These are phyloP conservation scores for Phylloboletellus chloephorus DNA, from an alignment of 1,284 basidiomycete species.

Conservation along the genomic window DNA sequence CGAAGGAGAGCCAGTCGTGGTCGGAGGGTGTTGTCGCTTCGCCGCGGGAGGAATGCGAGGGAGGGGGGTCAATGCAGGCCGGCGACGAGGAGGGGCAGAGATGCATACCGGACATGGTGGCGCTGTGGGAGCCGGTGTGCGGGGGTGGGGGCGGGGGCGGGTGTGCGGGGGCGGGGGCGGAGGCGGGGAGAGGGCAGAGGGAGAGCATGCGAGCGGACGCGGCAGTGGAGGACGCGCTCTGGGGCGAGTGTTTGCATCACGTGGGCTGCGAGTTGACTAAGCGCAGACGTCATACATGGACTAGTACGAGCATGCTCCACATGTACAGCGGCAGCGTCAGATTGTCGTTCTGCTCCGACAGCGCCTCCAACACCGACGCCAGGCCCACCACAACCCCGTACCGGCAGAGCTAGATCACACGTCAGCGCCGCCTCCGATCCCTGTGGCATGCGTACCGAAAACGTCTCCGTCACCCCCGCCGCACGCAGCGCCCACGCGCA, in stretches of 20 bases:
- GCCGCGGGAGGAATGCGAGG: conserved; percentile 21
- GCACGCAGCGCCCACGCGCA: conserved; percentile 70
- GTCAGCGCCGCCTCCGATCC: conserved; percentile 13
- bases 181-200: conserved; percentile 5
- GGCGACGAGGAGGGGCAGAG: neutral
- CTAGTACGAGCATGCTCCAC: conserved; percentile 72
- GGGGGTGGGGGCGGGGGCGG: too few species aligned
- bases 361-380: conserved; percentile 75
- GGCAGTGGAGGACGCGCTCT: conserved; percentile 1
- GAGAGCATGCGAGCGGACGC: neutral
- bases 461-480: conserved; percentile 62
- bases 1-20: conserved; percentile 74
- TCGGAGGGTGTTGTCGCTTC: conserved; percentile 33
- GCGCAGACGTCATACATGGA: conserved; percentile 18
- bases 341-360: conserved; percentile 93
- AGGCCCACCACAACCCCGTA: conserved; percentile 57
- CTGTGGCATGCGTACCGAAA: conserved; percentile 56
- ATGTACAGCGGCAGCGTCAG: conserved; percentile 84
- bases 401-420: conserved; percentile 41
- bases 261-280: conserved; percentile 10
- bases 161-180: too few species aligned
- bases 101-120: conserved; percentile 24
- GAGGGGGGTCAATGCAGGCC: conserved; percentile 14
- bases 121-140: conserved; percentile 9
- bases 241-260: too few species aligned